Conservation (phyloP, 2,329 filamentous ascomycete species). For the Aspergillus calidoustus region DNA sequence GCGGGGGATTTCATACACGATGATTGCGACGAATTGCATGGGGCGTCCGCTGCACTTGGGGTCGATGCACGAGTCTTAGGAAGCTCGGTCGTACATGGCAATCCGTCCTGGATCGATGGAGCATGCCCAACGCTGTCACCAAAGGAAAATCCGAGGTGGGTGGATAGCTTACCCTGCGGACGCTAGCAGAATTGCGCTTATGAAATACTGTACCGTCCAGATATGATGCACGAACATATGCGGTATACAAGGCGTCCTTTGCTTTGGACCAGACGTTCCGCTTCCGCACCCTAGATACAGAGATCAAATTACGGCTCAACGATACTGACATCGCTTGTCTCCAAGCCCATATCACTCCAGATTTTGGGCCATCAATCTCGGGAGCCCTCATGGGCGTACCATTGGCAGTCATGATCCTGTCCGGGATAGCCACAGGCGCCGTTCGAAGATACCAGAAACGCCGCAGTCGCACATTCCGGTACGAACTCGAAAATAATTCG, state of each 20-base stretch:
- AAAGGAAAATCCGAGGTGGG: neutral
- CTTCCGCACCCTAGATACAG: conserved; percentile 16
- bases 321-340: conserved; percentile 12
- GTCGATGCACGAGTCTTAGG: neutral
- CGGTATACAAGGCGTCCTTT: conserved; percentile 14
- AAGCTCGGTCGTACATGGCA: neutral
- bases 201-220: neutral
- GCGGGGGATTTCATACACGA: neutral
- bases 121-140: neutral
- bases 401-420: conserved; percentile 15
- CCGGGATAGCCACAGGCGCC: conserved; percentile 2
- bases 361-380: conserved; percentile 14
- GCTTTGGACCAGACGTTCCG: conserved; percentile 7
- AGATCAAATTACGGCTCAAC: conserved; percentile 14
- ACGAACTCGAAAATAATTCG: conserved; percentile 10
- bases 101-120: neutral
- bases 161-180: neutral
- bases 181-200: neutral
- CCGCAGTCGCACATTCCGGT: conserved; percentile 16
- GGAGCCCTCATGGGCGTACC: conserved; percentile 5
- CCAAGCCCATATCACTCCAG: conserved; percentile 18
- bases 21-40: neutral
- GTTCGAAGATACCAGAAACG: neutral
- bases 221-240: neutral
- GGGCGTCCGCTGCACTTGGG: neutral